Base-by-base conservation (phyloP, 2,329 filamentous ascomycete genomes). In the Exophiala oligosperma region DNA sequence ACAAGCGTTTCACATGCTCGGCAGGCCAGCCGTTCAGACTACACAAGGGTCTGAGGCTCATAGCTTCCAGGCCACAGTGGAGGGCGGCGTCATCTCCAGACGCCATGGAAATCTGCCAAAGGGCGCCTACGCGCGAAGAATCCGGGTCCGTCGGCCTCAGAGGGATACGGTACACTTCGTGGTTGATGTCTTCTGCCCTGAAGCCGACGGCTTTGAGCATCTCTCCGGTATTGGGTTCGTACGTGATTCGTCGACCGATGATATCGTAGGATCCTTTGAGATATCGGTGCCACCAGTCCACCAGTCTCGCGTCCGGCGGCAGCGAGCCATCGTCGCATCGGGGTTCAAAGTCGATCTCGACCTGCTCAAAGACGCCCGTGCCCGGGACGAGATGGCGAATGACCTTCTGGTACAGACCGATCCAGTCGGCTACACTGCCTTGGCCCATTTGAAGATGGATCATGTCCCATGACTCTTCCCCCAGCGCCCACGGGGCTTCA, bases 271-370 rank as follows among this genome's bases (percentile, higher is more conserved):
- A 88, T 57, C 84, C 80, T 49, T 84, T 79, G 56, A 95, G 76
- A 57, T 84, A 83, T 26, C 83, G 75, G 61, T 87, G 48, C 64
- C 64, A 88, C 92, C 92, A 96, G 66, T 84, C 55, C 1, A 48
- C 56, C 32, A 66, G 37, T 69, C 68, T 61, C 2, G 57, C 60
- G 38, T 84, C 75, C 3, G 74, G 32, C 4, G 32, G 64, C 12
- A 89, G 74, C 1, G 84, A 84, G 37, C 81, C 80, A 66, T 90
- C 85, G 62, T 91, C 87, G 68, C 85, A 89, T 52, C 84, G 84
- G 17, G 91, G 91, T 49, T 83, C 79, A 73, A 90, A 90, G 73
- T 97, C 91, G 54, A 97, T 88, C 71, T 97, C 93, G 49, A 96
- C 84, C 66, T 96, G 91, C 73, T 97, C 92, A 55, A 97, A 81